Evolutionary conservation across 2,329 filamentous ascomycete species (phyloP).

Genomic region (Diaporthe sp.): DNA sequence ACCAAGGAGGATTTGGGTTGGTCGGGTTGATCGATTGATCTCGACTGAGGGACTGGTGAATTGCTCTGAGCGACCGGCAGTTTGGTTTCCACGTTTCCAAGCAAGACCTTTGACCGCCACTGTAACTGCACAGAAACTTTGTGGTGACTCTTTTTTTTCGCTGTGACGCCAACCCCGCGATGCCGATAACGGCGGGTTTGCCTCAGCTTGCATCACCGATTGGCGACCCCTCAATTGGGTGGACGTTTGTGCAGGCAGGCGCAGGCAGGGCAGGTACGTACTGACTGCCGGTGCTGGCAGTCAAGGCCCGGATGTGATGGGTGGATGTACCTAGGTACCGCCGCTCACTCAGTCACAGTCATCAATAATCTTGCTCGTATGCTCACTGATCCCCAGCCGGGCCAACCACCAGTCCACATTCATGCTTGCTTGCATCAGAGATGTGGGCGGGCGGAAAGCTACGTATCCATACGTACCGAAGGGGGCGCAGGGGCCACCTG

Average conservation of each 20-base stretch:
- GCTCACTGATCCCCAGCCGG: neutral
- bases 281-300: neutral
- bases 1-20: constrained; percentile 11
- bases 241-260: neutral
- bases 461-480: neutral
- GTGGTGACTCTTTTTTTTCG: constrained; percentile 16
- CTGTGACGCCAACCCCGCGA: constrained; percentile 25
- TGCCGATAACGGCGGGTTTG: constrained; percentile 31
- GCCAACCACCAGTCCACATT: neutral
- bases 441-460: neutral
- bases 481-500: constrained; percentile 1
- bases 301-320: neutral
- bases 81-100: constrained; percentile 14
- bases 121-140: constrained; percentile 10
- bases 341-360: neutral
- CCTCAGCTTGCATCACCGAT: constrained; percentile 24
- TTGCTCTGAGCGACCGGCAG: constrained; percentile 8
- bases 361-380: neutral
- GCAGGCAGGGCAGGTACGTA: too few relatives aligned
- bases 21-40: neutral
- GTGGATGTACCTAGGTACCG: constrained; percentile 14
- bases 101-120: constrained; percentile 26
- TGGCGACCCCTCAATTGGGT: constrained; percentile 19
- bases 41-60: neutral
- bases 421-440: constrained; percentile 24